Percentiles rank a stretch among this genome's conserved stretches.
phyloP scores from a whole-genome alignment of 148 eudicot genomes.

The Chenopodium album region DNA sequence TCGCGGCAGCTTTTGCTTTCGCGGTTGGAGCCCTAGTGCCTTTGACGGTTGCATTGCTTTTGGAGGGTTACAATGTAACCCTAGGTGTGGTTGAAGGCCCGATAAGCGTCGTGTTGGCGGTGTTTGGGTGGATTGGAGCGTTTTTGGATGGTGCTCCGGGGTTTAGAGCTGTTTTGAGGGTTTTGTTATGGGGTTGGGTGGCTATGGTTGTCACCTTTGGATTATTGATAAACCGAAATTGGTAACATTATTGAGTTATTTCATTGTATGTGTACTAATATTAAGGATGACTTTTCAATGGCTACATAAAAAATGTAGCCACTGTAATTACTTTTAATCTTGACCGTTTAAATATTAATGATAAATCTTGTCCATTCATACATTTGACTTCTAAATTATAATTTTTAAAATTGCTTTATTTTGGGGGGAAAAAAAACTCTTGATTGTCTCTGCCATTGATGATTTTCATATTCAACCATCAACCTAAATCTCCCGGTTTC shows the following conservation, averaged over 20 bases:
- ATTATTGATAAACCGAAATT: not conserved
- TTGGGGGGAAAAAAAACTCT: too few relatives aligned
- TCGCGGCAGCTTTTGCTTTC: not conserved
- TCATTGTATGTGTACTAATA: too few relatives aligned
- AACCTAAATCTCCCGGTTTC: too few relatives aligned
- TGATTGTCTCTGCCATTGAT: too few relatives aligned
- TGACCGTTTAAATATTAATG: too few relatives aligned
- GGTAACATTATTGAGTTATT: not conserved
- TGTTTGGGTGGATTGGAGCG: conserved; percentile 6
- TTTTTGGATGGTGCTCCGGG: conserved; percentile 14
- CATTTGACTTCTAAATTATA: too few relatives aligned
- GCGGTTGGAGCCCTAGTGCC: conserved; percentile 4
- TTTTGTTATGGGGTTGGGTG: conserved; percentile 14
- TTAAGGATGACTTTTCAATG: too few relatives aligned
- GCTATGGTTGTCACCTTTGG: conserved; percentile 10
- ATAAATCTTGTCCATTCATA: too few relatives aligned
- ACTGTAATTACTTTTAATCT: too few relatives aligned
- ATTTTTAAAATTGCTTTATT: too few relatives aligned
- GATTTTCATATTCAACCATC: too few relatives aligned
- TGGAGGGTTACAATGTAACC: conserved; percentile 3
- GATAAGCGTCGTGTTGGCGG: conserved; percentile 1
- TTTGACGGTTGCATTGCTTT: not conserved
- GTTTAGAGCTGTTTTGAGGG: conserved; percentile 6
- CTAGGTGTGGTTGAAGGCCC: not conserved
- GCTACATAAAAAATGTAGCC: too few relatives aligned